A percentile compares a stretch with the other conserved stretches of the same genome.
Conservation (phyloP, 768 basidiomycete genomes). For the Porphyrellus cyaneotinctus region DNA sequence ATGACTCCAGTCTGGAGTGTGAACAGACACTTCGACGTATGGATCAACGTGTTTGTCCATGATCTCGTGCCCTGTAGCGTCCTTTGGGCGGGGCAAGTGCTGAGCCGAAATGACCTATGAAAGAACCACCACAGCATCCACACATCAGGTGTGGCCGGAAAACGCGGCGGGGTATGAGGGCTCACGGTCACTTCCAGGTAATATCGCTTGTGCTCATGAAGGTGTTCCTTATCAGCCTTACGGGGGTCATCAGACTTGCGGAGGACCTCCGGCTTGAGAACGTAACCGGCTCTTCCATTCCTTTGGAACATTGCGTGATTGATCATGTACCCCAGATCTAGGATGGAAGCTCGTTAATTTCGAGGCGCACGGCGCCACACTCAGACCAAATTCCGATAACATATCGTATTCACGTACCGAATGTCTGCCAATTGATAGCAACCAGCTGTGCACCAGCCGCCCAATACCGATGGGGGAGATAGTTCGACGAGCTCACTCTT, state of each 20-base stretch:
- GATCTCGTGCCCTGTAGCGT: constrained; percentile 58
- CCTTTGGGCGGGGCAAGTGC: constrained; percentile 74
- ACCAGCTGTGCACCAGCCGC: constrained; percentile 84
- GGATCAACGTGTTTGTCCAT: constrained; percentile 62
- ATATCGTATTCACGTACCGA: constrained; percentile 51
- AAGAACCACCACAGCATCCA: not conserved
- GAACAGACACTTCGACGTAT: constrained; percentile 75
- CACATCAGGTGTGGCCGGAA: not conserved
- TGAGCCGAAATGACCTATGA: constrained; percentile 78
- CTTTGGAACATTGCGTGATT: constrained; percentile 95
- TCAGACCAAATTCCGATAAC: not conserved
- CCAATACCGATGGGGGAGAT: constrained; percentile 87
- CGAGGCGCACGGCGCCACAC: not conserved
- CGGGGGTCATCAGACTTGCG: constrained; percentile 51
- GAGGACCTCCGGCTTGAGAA: constrained; percentile 82
- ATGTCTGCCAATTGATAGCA: constrained; percentile 97
- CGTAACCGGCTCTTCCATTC: constrained; percentile 84
- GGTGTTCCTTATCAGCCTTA: constrained; percentile 54
- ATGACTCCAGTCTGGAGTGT: constrained; percentile 67
- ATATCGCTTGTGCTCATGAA: constrained; percentile 52
- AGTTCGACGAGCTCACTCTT: constrained; percentile 81
- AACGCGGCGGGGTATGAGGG: not conserved
- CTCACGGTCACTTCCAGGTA: constrained; percentile 61
- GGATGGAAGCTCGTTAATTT: not conserved
- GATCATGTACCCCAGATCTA: constrained; percentile 89